phyloP scores from a whole-genome alignment of 148 eudicot genomes.

The Nyssa sinensis region DNA sequence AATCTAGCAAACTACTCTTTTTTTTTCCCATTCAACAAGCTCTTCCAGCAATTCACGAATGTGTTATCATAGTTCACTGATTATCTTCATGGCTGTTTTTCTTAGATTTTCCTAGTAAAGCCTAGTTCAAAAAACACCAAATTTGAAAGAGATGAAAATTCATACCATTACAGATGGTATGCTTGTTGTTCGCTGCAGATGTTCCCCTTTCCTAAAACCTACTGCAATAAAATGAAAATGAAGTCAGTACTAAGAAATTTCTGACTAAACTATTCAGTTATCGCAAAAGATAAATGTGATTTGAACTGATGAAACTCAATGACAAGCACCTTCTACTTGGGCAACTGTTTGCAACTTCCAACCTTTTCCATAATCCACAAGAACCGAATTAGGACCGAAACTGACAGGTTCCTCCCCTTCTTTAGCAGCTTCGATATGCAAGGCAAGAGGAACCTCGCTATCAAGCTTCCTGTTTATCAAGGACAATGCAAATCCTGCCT shows the following conservation, averaged over 20 bases:
- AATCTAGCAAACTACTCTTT: too few species aligned
- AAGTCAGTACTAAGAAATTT: too few species aligned
- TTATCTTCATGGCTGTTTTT: too few species aligned
- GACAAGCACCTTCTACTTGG: conserved; percentile 34
- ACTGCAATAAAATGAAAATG: conserved; percentile 6
- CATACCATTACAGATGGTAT: conserved; percentile 7
- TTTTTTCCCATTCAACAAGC: too few species aligned
- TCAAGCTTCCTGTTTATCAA: conserved; percentile 52
- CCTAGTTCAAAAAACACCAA: too few species aligned
- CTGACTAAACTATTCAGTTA: too few species aligned
- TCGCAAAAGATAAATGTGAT: neutral
- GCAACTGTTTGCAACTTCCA: conserved; percentile 70
- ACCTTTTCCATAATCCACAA: conserved; percentile 42
- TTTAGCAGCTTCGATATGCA: conserved; percentile 64
- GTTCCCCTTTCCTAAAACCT: conserved; percentile 27
- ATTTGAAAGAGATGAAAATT: neutral
- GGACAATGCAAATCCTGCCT: conserved; percentile 58
- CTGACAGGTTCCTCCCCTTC: conserved; percentile 60
- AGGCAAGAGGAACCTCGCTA: conserved; percentile 29
- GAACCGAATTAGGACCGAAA: conserved; percentile 62
- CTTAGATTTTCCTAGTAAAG: too few species aligned
- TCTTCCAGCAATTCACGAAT: too few species aligned
- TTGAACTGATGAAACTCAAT: too few species aligned
- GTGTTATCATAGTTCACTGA: too few species aligned
- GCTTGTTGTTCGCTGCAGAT: conserved; percentile 22